Evolutionary conservation across 306 rosid species (phyloP), one percentile per base, ranked within the genome.

Genomic region (Astragalus glycyphyllos): DNA sequence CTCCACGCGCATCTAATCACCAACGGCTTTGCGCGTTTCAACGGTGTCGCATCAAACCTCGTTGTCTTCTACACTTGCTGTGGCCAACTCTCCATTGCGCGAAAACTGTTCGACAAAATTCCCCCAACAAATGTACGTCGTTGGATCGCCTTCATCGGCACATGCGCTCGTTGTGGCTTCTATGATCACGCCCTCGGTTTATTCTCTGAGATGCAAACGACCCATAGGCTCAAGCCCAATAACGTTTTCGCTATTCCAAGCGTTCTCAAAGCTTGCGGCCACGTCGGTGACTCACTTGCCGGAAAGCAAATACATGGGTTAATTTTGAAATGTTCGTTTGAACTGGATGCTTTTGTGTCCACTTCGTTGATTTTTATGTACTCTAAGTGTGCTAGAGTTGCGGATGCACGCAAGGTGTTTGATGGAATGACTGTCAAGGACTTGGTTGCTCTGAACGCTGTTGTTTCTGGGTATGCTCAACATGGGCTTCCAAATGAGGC

Each of bases 261-360:
- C 75, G 86, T 90, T 74, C 90, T 93, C 76, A 93, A 85, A 79
- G 96, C 97, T 6, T 90, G 96, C 34, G 93, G 87, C 48, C 97
- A 83, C 12, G 68, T 92, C 17, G 72, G 83, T 1, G 81, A 88
- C 38, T 37, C 59, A 20, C 26, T 54, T 38, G 69, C 84, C 0
- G 97, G 97, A 5, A 80, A 78, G 84, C 81, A 85, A 49, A 51
- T 87, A 8, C 98, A 90, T 37, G 80, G 88, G 1, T 61, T 85
- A 11, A 51, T 84, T 54, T 77, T 93, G 58, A 86, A 82, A 20
- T 71, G 83, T 75, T 81, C 86, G 23, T 85, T 93, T 42, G 86
- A 88, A 15, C 46, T 62, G 5, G 92, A 90, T 81, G 81, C 77
- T 55, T 93, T 85, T 71, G 89, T 90, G 29, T 79, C 74, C 1